Conservation (phyloP, 2,329 filamentous ascomycete genomes). For the Aciculosporium take region DNA sequence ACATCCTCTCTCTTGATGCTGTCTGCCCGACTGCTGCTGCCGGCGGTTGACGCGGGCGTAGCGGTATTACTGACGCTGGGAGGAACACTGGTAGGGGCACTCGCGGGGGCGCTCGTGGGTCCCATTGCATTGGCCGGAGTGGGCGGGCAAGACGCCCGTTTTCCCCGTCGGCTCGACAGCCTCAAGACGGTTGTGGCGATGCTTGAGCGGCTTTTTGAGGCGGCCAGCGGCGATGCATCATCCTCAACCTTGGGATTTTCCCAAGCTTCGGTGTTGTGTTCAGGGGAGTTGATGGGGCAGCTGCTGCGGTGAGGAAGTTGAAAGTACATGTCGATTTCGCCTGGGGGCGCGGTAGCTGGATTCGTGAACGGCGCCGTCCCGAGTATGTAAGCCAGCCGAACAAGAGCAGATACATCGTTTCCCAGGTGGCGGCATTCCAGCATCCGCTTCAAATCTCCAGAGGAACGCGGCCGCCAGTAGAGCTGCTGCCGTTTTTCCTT, state of each 20-base stretch:
- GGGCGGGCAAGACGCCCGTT: conserved; percentile 21
- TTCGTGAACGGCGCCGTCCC: conserved; percentile 26
- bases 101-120: conserved; percentile 4
- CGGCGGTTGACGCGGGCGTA: neutral
- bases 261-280: conserved; percentile 12
- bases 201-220: conserved; percentile 16
- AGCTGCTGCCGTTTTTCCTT: conserved; percentile 28
- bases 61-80: neutral
- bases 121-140: conserved; percentile 16
- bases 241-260: conserved; percentile 16
- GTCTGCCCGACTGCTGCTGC: conserved; percentile 8
- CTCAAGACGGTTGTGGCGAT: conserved; percentile 17
- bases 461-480: conserved; percentile 26
- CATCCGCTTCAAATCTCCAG: conserved; percentile 29
- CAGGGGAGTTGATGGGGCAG: conserved; percentile 21
- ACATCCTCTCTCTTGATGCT: conserved; percentile 22
- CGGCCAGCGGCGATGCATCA: conserved; percentile 14
- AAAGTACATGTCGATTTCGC: conserved; percentile 25
- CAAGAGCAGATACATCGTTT: conserved; percentile 25
- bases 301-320: conserved; percentile 22
- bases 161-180: conserved; percentile 20
- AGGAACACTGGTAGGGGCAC: neutral
- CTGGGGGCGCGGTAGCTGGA: conserved; percentile 21
- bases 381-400: conserved; percentile 29
- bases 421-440: conserved; percentile 30